A percentile compares a stretch with the other conserved stretches of the same genome.
Evolutionary conservation across 1,284 basidiomycete species (phyloP).

Genomic region (Tausonia pullulans): DNA sequence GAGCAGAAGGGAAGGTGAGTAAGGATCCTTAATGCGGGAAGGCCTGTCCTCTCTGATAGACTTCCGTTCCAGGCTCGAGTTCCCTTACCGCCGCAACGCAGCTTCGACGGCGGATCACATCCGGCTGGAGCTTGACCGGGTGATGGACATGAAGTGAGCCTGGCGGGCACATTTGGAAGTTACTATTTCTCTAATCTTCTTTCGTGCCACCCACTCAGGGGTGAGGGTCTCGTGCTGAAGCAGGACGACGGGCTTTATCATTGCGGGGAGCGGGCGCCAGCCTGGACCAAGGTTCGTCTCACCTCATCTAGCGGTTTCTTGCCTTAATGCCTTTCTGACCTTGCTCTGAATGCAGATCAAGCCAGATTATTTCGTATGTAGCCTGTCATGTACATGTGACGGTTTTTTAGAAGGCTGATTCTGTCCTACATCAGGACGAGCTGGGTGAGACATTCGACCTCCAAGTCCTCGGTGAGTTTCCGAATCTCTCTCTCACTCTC

Average conservation of each 20-base stretch:
- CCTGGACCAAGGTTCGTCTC: constrained; percentile 69
- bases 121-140: constrained; percentile 58
- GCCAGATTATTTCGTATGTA: constrained; percentile 77
- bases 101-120: constrained; percentile 63
- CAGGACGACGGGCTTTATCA: constrained; percentile 65
- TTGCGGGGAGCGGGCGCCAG: constrained; percentile 69
- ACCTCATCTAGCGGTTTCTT: constrained; percentile 8
- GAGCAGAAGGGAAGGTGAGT: not conserved
- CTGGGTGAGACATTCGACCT: constrained; percentile 83
- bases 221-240: constrained; percentile 87
- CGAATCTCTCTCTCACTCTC: not conserved
- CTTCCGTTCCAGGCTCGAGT: constrained; percentile 66
- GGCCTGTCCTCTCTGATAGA: constrained; percentile 30
- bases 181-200: not conserved
- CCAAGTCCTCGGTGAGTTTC: constrained; percentile 53
- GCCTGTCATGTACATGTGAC: too few relatives aligned
- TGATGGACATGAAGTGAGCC: constrained; percentile 52
- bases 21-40: too few relatives aligned
- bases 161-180: not conserved
- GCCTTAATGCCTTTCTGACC: not conserved
- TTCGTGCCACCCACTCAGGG: constrained; percentile 36
- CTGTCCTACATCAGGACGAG: constrained; percentile 44
- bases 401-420: not conserved
- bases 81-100: constrained; percentile 56
- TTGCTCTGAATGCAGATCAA: constrained; percentile 47